These are phyloP conservation scores for Cladorrhinum sp. DNA, from an alignment of 2,329 filamentous ascomycete genomes.

Conservation along the genomic window DNA sequence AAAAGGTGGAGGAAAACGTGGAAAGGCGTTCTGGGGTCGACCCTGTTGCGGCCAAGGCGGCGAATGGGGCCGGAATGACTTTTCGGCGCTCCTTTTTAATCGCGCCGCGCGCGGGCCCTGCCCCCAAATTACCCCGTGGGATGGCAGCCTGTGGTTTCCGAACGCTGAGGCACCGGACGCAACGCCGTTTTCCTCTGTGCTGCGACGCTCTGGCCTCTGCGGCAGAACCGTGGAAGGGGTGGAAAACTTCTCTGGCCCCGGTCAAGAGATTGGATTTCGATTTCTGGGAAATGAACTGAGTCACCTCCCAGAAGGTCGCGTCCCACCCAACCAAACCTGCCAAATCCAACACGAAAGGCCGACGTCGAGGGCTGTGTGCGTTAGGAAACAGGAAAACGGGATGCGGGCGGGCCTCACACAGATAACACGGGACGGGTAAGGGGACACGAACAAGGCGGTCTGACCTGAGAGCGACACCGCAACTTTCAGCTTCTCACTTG, in stretches of 20 bases:
- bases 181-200: neutral
- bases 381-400: neutral
- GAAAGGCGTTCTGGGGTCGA: slow-evolving; percentile 8
- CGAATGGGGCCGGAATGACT: slow-evolving; percentile 15
- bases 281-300: neutral
- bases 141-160: neutral
- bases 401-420: neutral
- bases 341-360: slow-evolving; percentile 2
- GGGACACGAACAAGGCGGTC: slow-evolving; percentile 13
- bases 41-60: slow-evolving; percentile 11
- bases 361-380: slow-evolving; percentile 5
- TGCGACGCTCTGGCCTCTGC: neutral
- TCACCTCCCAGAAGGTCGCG: neutral
- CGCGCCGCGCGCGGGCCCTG: slow-evolving; percentile 14
- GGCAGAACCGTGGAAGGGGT: neutral
- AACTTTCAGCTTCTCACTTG: slow-evolving; percentile 8
- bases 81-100: neutral
- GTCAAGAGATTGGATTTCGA: neutral
- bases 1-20: neutral
- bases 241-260: slow-evolving; percentile 5
- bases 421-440: slow-evolving; percentile 1
- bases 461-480: slow-evolving; percentile 17
- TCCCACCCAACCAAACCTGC: slow-evolving; percentile 8
- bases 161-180: neutral
- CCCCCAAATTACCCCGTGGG: neutral